phyloP scores from a whole-genome alignment of 768 basidiomycete genomes.

The Termitomyces sp. region DNA sequence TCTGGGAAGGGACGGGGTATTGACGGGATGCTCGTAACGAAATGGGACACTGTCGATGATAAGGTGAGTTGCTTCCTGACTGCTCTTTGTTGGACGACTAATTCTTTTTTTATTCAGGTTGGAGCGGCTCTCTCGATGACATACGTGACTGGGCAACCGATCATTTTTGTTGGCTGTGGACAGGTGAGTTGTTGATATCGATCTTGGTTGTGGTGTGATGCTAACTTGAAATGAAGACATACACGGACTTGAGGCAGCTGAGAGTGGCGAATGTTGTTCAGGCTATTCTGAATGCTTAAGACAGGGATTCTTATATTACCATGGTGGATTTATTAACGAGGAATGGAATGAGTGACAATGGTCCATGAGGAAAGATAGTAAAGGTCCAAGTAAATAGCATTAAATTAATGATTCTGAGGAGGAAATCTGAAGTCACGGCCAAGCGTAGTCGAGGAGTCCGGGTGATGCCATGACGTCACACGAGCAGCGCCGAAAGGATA shows the following conservation, averaged over 20 bases:
- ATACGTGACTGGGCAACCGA: slow-evolving; percentile 97
- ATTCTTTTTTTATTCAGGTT: slow-evolving; percentile 51
- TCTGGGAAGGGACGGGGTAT: slow-evolving; percentile 82
- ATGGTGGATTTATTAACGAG: background rate
- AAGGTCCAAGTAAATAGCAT: background rate
- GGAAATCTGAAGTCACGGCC: slow-evolving; percentile 1
- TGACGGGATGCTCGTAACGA: slow-evolving; percentile 97
- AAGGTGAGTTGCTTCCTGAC: slow-evolving; percentile 52
- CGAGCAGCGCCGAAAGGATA: slow-evolving; percentile 6
- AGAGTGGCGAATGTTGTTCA: slow-evolving; percentile 91
- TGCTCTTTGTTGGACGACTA: background rate
- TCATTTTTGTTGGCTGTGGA: slow-evolving; percentile 97
- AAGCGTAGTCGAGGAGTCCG: background rate
- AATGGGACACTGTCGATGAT: slow-evolving; percentile 98
- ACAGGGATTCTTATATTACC: background rate
- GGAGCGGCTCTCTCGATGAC: slow-evolving; percentile 99
- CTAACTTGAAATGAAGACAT: slow-evolving; percentile 58
- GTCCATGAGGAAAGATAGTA: background rate
- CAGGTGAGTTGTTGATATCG: slow-evolving; percentile 51
- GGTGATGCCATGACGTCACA: background rate
- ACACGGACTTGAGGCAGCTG: slow-evolving; percentile 91
- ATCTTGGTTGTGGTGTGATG: background rate
- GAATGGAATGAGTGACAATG: background rate
- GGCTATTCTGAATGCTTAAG: slow-evolving; percentile 79
- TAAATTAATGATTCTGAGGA: background rate